phyloP scores from a whole-genome alignment of 2,329 filamentous ascomycete genomes.

The Chrysosphaeria jannelii region DNA sequence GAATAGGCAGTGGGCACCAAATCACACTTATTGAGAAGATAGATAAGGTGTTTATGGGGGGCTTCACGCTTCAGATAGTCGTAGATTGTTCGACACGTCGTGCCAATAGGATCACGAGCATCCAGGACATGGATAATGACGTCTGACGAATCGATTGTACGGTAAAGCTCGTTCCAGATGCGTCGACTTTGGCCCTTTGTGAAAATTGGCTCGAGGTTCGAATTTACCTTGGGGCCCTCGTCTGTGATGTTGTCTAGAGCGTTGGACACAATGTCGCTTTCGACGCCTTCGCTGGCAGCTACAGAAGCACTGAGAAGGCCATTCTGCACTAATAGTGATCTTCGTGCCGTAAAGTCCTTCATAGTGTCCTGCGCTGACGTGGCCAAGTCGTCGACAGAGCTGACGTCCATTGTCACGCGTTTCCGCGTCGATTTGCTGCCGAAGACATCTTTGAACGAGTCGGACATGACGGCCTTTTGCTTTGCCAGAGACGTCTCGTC shows the following conservation, averaged over 20 bases:
- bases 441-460: slow-evolving; percentile 57
- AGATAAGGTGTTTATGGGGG: slow-evolving; percentile 81
- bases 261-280: neutral
- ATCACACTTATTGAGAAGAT: slow-evolving; percentile 76
- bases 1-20: slow-evolving; percentile 75
- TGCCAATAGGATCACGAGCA: slow-evolving; percentile 68
- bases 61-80: slow-evolving; percentile 85
- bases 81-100: slow-evolving; percentile 65
- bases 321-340: slow-evolving; percentile 31
- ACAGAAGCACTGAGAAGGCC: slow-evolving; percentile 24
- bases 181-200: slow-evolving; percentile 83
- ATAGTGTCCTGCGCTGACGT: slow-evolving; percentile 54
- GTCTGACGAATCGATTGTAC: slow-evolving; percentile 76
- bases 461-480: slow-evolving; percentile 18
- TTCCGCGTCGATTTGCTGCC: slow-evolving; percentile 85
- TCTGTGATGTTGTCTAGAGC: slow-evolving; percentile 11
- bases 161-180: slow-evolving; percentile 69
- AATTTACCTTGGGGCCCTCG: slow-evolving; percentile 12
- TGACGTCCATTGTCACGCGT: slow-evolving; percentile 43
- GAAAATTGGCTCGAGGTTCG: slow-evolving; percentile 59
- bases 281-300: slow-evolving; percentile 27
- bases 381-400: slow-evolving; percentile 54
- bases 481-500: slow-evolving; percentile 35
- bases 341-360: slow-evolving; percentile 48
- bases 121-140: slow-evolving; percentile 89